Evolutionary conservation across 768 basidiomycete species (phyloP).

Genomic region (Cyclocybe aegerita): DNA sequence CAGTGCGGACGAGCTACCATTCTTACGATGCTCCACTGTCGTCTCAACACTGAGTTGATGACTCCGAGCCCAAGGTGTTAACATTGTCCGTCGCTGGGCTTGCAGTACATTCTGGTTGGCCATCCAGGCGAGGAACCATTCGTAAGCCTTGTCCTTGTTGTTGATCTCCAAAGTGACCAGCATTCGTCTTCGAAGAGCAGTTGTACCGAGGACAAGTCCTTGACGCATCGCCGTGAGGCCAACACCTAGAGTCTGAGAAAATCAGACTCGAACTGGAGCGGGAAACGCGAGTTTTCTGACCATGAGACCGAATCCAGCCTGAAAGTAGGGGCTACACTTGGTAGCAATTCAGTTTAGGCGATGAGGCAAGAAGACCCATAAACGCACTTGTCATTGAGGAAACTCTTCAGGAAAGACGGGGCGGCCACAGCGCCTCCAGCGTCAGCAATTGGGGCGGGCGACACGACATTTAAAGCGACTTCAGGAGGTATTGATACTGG

Average conservation of each 20-base stretch:
- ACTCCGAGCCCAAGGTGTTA: slow-evolving; percentile 60
- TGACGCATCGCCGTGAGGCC: slow-evolving; percentile 76
- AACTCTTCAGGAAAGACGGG: slow-evolving; percentile 32
- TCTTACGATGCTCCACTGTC: slow-evolving; percentile 81
- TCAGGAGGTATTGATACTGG: no score
- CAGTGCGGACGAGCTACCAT: slow-evolving; percentile 85
- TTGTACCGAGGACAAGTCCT: slow-evolving; percentile 64
- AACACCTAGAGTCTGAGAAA: slow-evolving; percentile 81
- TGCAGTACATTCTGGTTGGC: slow-evolving; percentile 53
- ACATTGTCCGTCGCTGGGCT: slow-evolving; percentile 17
- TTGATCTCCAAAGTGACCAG: slow-evolving; percentile 95
- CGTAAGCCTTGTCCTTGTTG: slow-evolving; percentile 92
- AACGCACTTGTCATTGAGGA: slow-evolving; percentile 69
- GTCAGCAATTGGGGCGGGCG: slow-evolving; percentile 10
- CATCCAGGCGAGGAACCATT: slow-evolving; percentile 98
- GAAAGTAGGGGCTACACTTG: slow-evolving; percentile 88
- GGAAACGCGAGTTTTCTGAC: slow-evolving; percentile 36
- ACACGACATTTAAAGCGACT: no score
- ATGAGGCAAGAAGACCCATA: neutral
- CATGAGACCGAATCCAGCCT: slow-evolving; percentile 98
- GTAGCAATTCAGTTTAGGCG: slow-evolving; percentile 21
- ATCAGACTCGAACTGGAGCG: neutral
- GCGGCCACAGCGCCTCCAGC: slow-evolving; percentile 8
- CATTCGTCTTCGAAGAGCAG: slow-evolving; percentile 81
- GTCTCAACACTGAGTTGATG: slow-evolving; percentile 97